Conservation (phyloP, 768 basidiomycete species). For the Mycena kentingensis region DNA sequence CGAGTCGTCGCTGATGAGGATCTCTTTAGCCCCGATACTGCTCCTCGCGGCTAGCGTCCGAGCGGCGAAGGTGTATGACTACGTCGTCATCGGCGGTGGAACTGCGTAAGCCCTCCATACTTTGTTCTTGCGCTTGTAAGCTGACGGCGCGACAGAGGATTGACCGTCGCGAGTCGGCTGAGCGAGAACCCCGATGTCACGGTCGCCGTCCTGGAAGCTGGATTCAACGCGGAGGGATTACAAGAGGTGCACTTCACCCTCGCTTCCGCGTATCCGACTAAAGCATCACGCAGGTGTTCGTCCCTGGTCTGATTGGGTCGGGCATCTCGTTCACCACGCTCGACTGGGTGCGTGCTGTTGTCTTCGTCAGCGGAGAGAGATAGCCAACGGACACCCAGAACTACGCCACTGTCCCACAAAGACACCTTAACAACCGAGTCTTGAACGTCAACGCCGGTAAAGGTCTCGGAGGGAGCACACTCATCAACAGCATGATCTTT, state of each 20-base stretch:
- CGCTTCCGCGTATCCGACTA: not conserved
- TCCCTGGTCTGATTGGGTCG: constrained; percentile 34
- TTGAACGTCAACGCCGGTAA: constrained; percentile 42
- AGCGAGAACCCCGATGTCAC: constrained; percentile 32
- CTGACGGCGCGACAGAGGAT: too few relatives aligned
- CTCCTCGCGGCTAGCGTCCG: too few relatives aligned
- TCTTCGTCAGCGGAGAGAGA: too few relatives aligned
- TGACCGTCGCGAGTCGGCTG: constrained; percentile 38
- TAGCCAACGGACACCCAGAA: constrained; percentile 9
- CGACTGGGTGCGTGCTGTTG: constrained; percentile 39
- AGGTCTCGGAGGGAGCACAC: constrained; percentile 60
- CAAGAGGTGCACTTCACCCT: constrained; percentile 33
- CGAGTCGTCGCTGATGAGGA: too few relatives aligned
- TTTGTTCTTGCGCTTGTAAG: too few relatives aligned
- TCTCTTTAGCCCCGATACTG: too few relatives aligned
- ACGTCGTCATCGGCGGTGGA: too few relatives aligned
- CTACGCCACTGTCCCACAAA: constrained; percentile 48
- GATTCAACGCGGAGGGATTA: constrained; percentile 36
- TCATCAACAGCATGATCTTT: constrained; percentile 52
- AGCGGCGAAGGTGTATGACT: too few relatives aligned
- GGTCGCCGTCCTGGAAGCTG: constrained; percentile 42
- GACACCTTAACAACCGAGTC: constrained; percentile 39
- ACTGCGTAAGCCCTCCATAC: too few relatives aligned
- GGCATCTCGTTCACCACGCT: constrained; percentile 39
- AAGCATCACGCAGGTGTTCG: constrained; percentile 27